phyloP scores from a whole-genome alignment of 78 protist genomes.

The Emiliania huxleyi region DNA sequence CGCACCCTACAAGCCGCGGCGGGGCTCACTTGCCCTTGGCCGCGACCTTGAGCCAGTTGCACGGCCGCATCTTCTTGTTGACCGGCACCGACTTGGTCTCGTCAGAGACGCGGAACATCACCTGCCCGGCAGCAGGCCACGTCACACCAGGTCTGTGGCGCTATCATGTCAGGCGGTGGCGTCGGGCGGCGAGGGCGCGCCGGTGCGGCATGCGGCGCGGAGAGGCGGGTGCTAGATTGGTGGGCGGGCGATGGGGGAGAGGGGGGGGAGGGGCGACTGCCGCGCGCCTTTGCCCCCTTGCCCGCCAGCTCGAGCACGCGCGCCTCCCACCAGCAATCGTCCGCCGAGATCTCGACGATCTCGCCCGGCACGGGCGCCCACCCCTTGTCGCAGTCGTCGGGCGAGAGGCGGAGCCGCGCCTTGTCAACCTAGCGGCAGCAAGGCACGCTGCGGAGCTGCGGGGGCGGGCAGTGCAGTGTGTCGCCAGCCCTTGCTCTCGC shows the following conservation, averaged over 20 bases:
- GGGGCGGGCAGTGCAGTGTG: too few relatives aligned
- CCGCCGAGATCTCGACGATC: neutral
- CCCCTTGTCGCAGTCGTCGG: neutral
- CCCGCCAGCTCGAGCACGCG: neutral
- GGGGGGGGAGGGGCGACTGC: neutral
- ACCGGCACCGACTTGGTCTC: neutral
- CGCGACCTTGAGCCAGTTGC: neutral
- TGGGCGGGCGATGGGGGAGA: neutral
- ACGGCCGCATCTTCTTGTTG: neutral
- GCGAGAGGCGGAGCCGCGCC: neutral
- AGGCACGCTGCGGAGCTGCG: too few relatives aligned
- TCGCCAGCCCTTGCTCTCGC: too few relatives aligned
- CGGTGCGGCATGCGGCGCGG: neutral
- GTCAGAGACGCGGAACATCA: conserved; percentile 11
- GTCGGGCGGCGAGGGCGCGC: neutral
- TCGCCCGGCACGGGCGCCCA: neutral
- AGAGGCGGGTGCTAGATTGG: neutral
- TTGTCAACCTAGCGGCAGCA: too few relatives aligned
- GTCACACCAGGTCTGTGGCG: neutral
- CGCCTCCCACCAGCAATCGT: conserved; percentile 32
- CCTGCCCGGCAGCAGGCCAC: neutral
- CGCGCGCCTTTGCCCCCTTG: neutral
- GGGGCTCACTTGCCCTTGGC: neutral
- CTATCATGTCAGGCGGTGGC: neutral
- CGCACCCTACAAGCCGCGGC: too few relatives aligned